phyloP scores from a whole-genome alignment of 192 early-diverging fungal genomes.

The Backusella psychrophila region DNA sequence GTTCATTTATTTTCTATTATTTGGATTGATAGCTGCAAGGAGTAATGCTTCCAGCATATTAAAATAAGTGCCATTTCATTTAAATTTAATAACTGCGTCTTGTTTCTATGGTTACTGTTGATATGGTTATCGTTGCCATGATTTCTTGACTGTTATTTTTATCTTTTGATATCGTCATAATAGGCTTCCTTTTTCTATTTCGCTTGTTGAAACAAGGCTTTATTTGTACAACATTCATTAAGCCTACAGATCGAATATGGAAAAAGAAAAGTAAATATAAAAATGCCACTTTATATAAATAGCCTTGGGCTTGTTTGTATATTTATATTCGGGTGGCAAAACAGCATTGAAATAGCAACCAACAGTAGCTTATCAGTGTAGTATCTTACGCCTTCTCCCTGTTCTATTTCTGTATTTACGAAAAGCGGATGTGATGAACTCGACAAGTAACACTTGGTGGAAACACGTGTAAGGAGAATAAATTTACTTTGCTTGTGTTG shows the following conservation, averaged over 20 bases:
- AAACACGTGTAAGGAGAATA: background rate
- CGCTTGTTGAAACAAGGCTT: background rate
- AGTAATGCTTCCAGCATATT: background rate
- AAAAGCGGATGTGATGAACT: background rate
- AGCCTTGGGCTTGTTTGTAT: background rate
- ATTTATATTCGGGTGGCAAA: background rate
- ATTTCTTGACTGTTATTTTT: background rate
- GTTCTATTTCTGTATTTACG: background rate
- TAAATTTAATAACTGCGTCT: background rate
- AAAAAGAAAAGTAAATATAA: conserved; percentile 1
- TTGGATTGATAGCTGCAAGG: background rate
- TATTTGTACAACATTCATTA: background rate
- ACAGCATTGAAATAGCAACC: background rate
- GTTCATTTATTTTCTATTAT: background rate
- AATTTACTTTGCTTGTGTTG: background rate
- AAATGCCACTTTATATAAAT: background rate
- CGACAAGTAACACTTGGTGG: background rate
- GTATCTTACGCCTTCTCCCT: background rate
- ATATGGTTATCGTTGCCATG: background rate
- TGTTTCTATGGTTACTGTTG: background rate
- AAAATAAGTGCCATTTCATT: background rate
- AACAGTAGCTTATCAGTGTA: background rate
- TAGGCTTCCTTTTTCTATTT: background rate
- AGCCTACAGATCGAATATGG: background rate
- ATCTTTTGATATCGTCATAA: background rate